These are phyloP conservation scores for Medicago arabica DNA, from an alignment of 306 rosid species.

Conservation along the genomic window DNA sequence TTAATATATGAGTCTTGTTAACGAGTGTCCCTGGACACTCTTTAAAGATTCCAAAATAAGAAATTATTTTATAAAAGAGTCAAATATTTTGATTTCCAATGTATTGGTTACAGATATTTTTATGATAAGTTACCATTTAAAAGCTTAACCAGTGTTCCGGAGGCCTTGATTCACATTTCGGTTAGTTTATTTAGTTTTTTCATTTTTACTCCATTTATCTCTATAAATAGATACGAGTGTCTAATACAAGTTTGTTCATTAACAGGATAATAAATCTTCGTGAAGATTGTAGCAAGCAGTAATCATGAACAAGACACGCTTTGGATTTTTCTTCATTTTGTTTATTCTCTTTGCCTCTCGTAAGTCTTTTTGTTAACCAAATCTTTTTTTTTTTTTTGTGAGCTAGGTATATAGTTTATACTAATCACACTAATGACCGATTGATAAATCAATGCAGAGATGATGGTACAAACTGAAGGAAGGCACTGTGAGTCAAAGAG, in stretches of 20 bases:
- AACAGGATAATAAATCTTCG: neutral
- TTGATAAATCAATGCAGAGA: slow-evolving; percentile 40
- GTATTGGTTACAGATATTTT: too few species aligned
- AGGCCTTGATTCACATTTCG: too few species aligned
- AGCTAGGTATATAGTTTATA: neutral
- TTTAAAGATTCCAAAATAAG: too few species aligned
- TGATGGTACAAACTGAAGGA: slow-evolving; percentile 49
- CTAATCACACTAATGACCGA: neutral
- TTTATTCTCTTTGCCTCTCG: slow-evolving; percentile 55
- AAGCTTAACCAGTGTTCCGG: too few species aligned
- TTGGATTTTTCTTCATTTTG: slow-evolving; percentile 48
- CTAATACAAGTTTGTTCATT: neutral
- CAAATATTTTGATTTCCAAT: too few species aligned
- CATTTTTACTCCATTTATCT: neutral
- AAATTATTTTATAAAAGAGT: too few species aligned
- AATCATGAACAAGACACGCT: slow-evolving; percentile 49
- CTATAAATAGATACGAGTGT: slow-evolving; percentile 42
- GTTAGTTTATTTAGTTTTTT: too few species aligned
- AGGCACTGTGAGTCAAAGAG: slow-evolving; percentile 60
- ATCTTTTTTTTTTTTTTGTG: too few species aligned
- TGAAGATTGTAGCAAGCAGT: neutral
- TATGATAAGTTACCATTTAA: too few species aligned
- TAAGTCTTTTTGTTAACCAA: slow-evolving; percentile 27
- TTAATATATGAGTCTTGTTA: too few species aligned
- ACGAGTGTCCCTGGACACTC: too few species aligned